Evolutionary conservation across 2,329 filamentous ascomycete species (phyloP).

Genomic region (Meredithiella fracta): DNA sequence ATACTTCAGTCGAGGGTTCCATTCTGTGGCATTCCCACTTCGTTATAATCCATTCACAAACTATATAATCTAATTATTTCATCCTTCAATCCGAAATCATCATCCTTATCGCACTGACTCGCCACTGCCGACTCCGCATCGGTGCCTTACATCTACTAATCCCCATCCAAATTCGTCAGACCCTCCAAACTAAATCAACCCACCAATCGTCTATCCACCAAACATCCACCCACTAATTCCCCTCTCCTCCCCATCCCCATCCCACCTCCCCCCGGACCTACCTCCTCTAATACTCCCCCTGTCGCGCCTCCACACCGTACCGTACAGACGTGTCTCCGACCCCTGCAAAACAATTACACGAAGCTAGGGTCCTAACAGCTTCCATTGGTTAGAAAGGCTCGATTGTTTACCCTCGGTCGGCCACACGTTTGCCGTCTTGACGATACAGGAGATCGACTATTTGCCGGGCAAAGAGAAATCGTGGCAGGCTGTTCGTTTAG

Average conservation of each 20-base stretch:
- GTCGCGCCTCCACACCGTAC: slow-evolving; percentile 1
- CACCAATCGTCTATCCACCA: too few species aligned
- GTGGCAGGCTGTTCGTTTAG: too few species aligned
- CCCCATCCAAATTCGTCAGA: neutral
- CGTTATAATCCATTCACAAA: too few species aligned
- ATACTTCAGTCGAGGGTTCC: too few species aligned
- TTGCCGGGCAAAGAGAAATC: too few species aligned
- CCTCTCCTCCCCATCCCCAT: neutral
- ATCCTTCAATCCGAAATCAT: too few species aligned
- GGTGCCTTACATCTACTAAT: neutral
- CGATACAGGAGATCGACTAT: too few species aligned
- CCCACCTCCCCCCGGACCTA: neutral
- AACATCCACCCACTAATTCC: too few species aligned
- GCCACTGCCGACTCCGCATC: neutral
- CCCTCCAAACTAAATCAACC: too few species aligned
- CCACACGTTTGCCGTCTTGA: too few species aligned
- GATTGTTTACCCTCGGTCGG: neutral
- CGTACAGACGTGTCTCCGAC: neutral
- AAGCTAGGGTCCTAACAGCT: neutral
- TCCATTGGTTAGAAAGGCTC: neutral
- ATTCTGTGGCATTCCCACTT: too few species aligned
- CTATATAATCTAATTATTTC: too few species aligned
- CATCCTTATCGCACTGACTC: neutral
- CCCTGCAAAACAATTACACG: neutral
- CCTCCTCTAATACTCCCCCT: neutral